Evolutionary conservation across 306 rosid species (phyloP).

Genomic region (Medicago ruthenica): DNA sequence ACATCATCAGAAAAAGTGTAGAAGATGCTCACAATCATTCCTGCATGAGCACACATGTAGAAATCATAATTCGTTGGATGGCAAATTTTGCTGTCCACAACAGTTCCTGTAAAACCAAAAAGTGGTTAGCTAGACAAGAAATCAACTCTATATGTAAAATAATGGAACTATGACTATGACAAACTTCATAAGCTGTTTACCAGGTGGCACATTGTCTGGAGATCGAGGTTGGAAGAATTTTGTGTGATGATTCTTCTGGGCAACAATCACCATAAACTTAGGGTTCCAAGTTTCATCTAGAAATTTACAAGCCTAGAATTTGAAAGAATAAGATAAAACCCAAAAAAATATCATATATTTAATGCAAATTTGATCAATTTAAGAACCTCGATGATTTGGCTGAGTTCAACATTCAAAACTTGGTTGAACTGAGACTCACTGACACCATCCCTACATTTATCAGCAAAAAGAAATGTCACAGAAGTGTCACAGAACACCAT

Average conservation of each 20-base stretch:
- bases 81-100: constrained; percentile 86
- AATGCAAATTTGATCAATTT: not conserved
- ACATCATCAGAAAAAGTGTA: not conserved
- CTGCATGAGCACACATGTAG: constrained; percentile 93
- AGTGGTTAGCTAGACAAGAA: not conserved
- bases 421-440: constrained; percentile 92
- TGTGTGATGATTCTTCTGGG: constrained; percentile 93
- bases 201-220: constrained; percentile 94
- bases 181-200: constrained; percentile 37
- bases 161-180: not conserved
- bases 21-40: constrained; percentile 81
- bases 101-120: constrained; percentile 64
- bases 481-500: no score
- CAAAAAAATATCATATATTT: not conserved
- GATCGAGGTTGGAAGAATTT: constrained; percentile 75
- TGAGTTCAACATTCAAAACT: constrained; percentile 80
- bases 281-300: constrained; percentile 86
- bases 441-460: constrained; percentile 99
- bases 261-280: constrained; percentile 81
- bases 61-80: constrained; percentile 91
- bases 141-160: not conserved
- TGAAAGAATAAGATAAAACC: not conserved
- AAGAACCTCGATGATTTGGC: constrained; percentile 80
- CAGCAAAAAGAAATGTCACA: no score
- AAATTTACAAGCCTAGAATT: constrained; percentile 77